Conservation (phyloP, 2,329 filamentous ascomycete genomes). For the Colletotrichum sp. region DNA sequence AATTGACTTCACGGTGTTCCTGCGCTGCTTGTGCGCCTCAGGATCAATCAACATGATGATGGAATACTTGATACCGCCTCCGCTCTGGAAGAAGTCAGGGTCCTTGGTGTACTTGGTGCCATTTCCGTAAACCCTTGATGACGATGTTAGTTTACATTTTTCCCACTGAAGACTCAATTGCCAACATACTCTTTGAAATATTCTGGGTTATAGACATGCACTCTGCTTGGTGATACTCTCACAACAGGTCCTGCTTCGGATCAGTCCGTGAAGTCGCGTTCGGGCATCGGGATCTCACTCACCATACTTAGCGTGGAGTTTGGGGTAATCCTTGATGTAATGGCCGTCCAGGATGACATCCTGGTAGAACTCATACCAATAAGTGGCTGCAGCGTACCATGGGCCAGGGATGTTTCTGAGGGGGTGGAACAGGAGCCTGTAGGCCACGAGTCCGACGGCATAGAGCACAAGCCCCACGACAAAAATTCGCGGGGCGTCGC, state of each 20-base stretch:
- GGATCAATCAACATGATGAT: slow-evolving; percentile 10
- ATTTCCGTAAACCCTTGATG: background rate
- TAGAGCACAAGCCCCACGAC: background rate
- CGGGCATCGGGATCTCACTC: background rate
- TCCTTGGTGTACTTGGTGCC: background rate
- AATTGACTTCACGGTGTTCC: background rate
- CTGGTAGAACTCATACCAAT: slow-evolving; percentile 31
- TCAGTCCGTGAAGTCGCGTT: background rate
- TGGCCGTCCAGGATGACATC: slow-evolving; percentile 6
- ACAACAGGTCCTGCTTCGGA: background rate
- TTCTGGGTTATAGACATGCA: background rate
- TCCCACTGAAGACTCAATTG: background rate
- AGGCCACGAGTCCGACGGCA: slow-evolving; percentile 18
- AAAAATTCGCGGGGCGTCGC: background rate
- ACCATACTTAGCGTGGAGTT: slow-evolving; percentile 1
- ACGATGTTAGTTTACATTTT: background rate
- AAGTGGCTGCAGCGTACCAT: slow-evolving; percentile 28
- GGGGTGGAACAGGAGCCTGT: slow-evolving; percentile 32
- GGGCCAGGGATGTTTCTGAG: slow-evolving; percentile 33
- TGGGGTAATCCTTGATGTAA: slow-evolving; percentile 1
- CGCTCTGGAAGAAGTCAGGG: slow-evolving; percentile 1
- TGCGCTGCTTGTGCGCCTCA: background rate
- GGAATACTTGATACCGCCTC: slow-evolving; percentile 4
- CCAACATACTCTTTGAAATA: background rate
- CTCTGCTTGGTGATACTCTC: background rate